Evolutionary conservation across 495 filamentous ascomycete species (phyloP).

Genomic region (Aspergillus taichungensis): DNA sequence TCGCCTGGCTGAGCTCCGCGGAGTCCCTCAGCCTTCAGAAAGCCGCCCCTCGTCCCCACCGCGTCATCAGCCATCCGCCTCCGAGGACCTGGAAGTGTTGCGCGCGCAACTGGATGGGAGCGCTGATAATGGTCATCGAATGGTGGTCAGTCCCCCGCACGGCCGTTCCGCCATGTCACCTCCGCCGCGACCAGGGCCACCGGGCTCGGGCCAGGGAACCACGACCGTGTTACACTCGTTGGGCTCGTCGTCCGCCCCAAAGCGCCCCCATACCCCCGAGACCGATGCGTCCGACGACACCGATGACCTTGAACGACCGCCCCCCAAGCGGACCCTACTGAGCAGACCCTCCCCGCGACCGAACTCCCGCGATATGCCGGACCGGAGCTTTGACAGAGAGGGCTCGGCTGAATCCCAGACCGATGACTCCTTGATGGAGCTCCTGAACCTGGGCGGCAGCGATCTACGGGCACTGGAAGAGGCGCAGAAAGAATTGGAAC

Average conservation of each 20-base stretch:
- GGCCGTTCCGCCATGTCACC: conserved; percentile 2
- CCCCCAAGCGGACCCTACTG: background rate
- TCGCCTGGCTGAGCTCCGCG: conserved; percentile 14
- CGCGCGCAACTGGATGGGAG: conserved; percentile 12
- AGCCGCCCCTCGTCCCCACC: background rate
- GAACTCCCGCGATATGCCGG: background rate
- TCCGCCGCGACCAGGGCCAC: background rate
- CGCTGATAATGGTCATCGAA: background rate
- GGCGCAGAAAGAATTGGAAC: conserved; percentile 30
- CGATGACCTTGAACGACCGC: conserved; percentile 7
- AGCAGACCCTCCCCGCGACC: background rate
- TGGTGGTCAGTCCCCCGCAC: background rate
- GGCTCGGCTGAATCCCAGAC: background rate
- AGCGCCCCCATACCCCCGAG: conserved; percentile 7
- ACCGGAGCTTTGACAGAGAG: background rate
- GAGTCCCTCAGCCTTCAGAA: background rate
- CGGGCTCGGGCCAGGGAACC: background rate
- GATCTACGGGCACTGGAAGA: conserved; percentile 26
- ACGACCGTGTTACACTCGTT: background rate
- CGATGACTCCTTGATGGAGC: conserved; percentile 4
- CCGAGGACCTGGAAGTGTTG: background rate
- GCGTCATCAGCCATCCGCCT: background rate
- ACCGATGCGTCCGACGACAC: conserved; percentile 1
- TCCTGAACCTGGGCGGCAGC: conserved; percentile 21
- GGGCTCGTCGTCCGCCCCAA: conserved; percentile 2